These are phyloP conservation scores for Leucaena leucocephala DNA, from an alignment of 306 rosid genomes.

Conservation along the genomic window DNA sequence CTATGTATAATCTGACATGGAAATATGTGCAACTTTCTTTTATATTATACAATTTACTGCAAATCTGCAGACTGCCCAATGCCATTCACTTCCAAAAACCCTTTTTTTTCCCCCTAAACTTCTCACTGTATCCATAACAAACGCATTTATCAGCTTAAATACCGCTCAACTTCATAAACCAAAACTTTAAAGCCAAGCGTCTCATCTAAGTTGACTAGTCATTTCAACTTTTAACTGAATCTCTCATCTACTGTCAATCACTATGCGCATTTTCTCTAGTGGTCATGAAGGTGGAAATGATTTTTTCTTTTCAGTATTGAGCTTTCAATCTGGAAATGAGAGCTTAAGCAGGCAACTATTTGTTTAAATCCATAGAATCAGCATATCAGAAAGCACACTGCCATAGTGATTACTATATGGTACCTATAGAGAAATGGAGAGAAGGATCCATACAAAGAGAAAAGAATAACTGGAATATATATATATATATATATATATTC, in stretches of 20 bases:
- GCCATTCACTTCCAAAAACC: slow-evolving; percentile 9
- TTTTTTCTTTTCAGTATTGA: neutral
- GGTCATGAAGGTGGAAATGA: neutral
- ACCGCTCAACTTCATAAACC: neutral
- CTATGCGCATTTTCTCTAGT: neutral
- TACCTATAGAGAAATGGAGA: slow-evolving; percentile 2
- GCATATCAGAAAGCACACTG: neutral
- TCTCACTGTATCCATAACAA: neutral
- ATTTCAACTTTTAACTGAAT: neutral
- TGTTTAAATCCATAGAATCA: neutral
- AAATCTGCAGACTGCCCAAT: neutral
- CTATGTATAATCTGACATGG: neutral
- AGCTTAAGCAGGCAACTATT: neutral
- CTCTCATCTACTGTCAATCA: neutral
- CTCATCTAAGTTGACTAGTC: neutral
- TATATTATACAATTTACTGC: slow-evolving; percentile 5
- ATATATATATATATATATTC: slow-evolving; percentile 19
- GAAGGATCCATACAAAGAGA: neutral
- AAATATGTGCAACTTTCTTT: neutral
- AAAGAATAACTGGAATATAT: slow-evolving; percentile 13
- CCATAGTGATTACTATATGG: neutral
- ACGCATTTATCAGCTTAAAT: neutral
- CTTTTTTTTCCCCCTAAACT: neutral
- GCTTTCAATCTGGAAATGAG: neutral
- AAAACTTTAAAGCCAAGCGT: neutral